A percentile compares a stretch with the other conserved stretches of the same genome.
These are phyloP conservation scores for Colletotrichum agaves DNA, from an alignment of 2,329 filamentous ascomycete species.

Conservation along the genomic window DNA sequence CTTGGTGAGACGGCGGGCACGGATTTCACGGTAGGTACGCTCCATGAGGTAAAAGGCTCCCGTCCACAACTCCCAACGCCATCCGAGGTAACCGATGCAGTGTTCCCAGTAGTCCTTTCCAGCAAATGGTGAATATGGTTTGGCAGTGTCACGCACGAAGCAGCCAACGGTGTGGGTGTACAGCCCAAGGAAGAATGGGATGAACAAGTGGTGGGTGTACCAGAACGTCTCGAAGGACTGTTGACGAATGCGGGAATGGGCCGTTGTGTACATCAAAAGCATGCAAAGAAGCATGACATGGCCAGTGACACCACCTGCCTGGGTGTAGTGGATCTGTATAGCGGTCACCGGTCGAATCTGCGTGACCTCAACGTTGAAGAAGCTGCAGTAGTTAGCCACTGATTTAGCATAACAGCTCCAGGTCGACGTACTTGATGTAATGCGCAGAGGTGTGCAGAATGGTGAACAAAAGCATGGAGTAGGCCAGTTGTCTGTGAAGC, in stretches of 20 bases:
- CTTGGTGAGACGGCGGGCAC: slow-evolving; percentile 82
- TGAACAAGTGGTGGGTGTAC: slow-evolving; percentile 99
- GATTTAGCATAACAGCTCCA: slow-evolving; percentile 9
- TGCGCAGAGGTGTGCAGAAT: slow-evolving; percentile 81
- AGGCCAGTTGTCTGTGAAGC: slow-evolving; percentile 96
- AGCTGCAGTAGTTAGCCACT: slow-evolving; percentile 61
- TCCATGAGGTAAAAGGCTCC: slow-evolving; percentile 89
- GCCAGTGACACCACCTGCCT: slow-evolving; percentile 91
- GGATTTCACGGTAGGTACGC: slow-evolving; percentile 90
- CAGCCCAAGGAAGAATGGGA: slow-evolving; percentile 91
- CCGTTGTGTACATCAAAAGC: slow-evolving; percentile 97
- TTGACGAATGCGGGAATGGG: slow-evolving; percentile 91
- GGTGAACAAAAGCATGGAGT: slow-evolving; percentile 86
- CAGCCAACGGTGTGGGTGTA: slow-evolving; percentile 97
- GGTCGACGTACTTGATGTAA: slow-evolving; percentile 84
- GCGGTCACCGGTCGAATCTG: slow-evolving; percentile 85
- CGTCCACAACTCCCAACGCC: slow-evolving; percentile 94
- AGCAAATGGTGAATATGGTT: slow-evolving; percentile 84
- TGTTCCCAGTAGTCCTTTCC: slow-evolving; percentile 86
- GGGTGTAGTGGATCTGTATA: slow-evolving; percentile 89
- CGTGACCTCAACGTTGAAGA: slow-evolving; percentile 91
- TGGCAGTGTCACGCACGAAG: slow-evolving; percentile 86
- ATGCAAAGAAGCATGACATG: slow-evolving; percentile 99
- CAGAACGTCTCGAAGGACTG: slow-evolving; percentile 99
- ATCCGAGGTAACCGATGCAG: slow-evolving; percentile 94